A percentile compares a stretch with the other conserved stretches of the same genome.
phyloP scores from a whole-genome alignment of 1,284 basidiomycete species.

The Ganoderma meredithae region DNA sequence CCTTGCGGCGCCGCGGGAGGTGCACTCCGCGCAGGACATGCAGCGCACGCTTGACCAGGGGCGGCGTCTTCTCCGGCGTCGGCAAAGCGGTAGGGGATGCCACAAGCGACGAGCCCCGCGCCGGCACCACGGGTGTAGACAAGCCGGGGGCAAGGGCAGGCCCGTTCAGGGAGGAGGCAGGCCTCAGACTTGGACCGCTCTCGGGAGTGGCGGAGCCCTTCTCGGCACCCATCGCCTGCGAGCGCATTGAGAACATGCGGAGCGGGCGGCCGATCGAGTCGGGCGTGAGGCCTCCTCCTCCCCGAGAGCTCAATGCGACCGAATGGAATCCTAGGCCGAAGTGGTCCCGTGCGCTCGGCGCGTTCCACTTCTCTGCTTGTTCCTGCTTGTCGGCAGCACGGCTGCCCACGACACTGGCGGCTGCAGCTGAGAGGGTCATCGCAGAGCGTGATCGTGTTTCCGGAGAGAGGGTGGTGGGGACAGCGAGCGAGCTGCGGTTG shows the following conservation, averaged over 20 bases:
- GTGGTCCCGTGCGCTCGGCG: not conserved
- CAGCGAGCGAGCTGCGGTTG: not conserved
- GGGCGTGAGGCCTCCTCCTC: not conserved
- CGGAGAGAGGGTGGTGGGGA: not conserved
- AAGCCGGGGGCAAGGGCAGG: not conserved
- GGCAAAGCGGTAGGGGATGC: not conserved
- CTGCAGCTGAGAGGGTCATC: not conserved
- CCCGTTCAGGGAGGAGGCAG: not conserved
- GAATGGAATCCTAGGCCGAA: not conserved
- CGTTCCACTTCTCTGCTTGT: not conserved
- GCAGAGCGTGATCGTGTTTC: not conserved
- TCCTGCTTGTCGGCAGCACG: not conserved
- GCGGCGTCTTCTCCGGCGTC: slow-evolving; percentile 5
- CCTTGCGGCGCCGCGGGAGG: not conserved
- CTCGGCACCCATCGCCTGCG: not conserved
- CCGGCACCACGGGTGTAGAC: not conserved
- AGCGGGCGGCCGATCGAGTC: not conserved
- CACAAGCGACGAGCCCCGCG: not conserved
- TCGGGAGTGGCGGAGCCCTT: not conserved
- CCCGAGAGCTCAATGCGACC: not conserved
- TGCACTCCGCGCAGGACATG: slow-evolving; percentile 1
- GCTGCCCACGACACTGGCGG: no score
- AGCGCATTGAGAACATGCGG: not conserved
- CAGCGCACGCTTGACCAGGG: slow-evolving; percentile 1
- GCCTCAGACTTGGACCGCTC: not conserved